Conservation (phyloP, 2,329 filamentous ascomycete genomes). For the Verticillium zaregamsianum region DNA sequence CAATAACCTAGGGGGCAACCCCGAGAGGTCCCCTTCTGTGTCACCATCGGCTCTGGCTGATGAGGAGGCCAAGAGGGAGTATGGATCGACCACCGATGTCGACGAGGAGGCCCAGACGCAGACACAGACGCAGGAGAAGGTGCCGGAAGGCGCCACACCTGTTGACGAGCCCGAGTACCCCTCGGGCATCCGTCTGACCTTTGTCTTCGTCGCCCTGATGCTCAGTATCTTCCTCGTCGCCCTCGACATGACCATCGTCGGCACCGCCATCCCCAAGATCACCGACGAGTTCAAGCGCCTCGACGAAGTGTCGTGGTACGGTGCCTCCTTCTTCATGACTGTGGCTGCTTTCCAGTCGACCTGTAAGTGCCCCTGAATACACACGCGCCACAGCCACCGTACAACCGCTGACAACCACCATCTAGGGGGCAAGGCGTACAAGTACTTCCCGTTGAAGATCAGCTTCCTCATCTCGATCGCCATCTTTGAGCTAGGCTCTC, state of each 20-base stretch:
- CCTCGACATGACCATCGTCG: conserved; percentile 35
- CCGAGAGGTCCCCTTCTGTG: conserved; percentile 6
- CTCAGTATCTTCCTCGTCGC: conserved; percentile 37
- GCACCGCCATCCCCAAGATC: conserved; percentile 39
- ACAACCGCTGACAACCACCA: conserved; percentile 30
- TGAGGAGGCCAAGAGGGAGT: conserved; percentile 2
- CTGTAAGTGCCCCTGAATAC: conserved; percentile 7
- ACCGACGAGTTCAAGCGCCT: conserved; percentile 38
- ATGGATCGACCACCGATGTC: conserved; percentile 6
- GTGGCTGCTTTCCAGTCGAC: conserved; percentile 34
- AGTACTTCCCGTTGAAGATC: conserved; percentile 39
- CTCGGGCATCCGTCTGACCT: conserved; percentile 17
- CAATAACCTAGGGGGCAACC: neutral
- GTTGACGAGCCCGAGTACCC: conserved; percentile 2
- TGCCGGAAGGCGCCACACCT: neutral
- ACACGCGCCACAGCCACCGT: neutral
- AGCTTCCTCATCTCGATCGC: conserved; percentile 42
- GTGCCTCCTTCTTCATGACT: conserved; percentile 37
- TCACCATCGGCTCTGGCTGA: conserved; percentile 8
- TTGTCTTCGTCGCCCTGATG: conserved; percentile 32
- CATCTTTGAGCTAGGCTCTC: conserved; percentile 50
- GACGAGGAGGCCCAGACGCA: conserved; percentile 8
- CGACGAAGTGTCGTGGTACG: conserved; percentile 47
- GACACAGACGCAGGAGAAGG: neutral
- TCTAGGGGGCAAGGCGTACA: conserved; percentile 41